These are phyloP conservation scores for Phoenix roebelenii DNA, from an alignment of 176 grass and related monocot genomes.

Conservation along the genomic window DNA sequence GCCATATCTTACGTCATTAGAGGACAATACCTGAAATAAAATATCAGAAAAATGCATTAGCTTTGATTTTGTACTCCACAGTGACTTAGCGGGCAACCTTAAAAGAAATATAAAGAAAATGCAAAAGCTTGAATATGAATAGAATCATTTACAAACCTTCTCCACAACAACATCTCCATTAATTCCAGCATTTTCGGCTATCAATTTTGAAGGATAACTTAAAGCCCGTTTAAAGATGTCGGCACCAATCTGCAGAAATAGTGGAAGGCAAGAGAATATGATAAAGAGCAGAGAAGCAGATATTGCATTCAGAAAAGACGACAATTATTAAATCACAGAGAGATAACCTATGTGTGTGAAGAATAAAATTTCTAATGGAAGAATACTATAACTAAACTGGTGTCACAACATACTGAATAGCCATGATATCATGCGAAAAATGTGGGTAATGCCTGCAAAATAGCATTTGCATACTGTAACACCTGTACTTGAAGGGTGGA, in stretches of 20 bases:
- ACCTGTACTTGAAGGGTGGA: too few species aligned
- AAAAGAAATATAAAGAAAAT: not conserved
- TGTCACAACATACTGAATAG: too few species aligned
- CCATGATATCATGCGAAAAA: too few species aligned
- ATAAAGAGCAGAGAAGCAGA: not conserved
- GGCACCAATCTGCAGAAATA: constrained; percentile 73
- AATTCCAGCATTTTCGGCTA: constrained; percentile 70
- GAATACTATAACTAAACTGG: too few species aligned
- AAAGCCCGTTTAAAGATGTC: constrained; percentile 87
- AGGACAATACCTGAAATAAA: constrained; percentile 51
- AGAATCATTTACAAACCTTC: constrained; percentile 33
- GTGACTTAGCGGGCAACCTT: too few species aligned
- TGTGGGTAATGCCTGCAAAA: too few species aligned
- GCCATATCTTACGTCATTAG: constrained; percentile 52
- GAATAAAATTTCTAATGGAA: too few species aligned
- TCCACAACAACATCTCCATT: constrained; percentile 62
- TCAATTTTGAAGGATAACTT: constrained; percentile 70
- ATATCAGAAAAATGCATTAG: constrained; percentile 1
- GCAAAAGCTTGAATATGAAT: not conserved
- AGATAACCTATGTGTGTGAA: too few species aligned
- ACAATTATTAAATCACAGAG: too few species aligned
- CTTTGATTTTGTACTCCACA: not conserved
- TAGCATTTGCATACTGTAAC: too few species aligned
- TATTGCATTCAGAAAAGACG: too few species aligned
- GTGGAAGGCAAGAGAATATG: constrained; percentile 3